Evolutionary conservation across 139 green algal species (phyloP).

Genomic region (Volvox reticuliferus): DNA sequence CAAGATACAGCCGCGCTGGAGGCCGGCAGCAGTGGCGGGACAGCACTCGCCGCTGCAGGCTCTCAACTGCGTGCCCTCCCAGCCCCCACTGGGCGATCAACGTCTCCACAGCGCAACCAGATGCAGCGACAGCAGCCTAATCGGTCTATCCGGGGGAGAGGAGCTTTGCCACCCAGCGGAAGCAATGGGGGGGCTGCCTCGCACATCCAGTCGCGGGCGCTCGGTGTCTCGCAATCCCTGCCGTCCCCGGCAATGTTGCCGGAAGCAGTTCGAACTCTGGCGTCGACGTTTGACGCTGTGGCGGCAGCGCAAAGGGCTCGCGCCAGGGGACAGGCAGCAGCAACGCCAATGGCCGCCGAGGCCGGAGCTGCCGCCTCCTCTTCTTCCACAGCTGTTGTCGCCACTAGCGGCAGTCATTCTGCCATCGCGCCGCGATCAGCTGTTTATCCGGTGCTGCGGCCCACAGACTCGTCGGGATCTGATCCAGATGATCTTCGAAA

Average conservation of each 20-base stretch:
- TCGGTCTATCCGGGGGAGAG: background rate
- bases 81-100: no score
- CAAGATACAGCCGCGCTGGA: no score
- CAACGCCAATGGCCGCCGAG: background rate
- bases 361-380: background rate
- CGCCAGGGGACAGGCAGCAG: background rate
- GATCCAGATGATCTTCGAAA: background rate
- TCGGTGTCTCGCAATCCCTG: background rate
- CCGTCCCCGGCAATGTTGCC: background rate
- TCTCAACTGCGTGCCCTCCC: no score
- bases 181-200: no score
- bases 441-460: background rate
- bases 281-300: conserved; percentile 8
- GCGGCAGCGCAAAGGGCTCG: background rate
- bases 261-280: background rate
- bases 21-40: no score
- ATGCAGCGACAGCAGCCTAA: no score
- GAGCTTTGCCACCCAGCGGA: background rate
- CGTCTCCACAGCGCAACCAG: no score
- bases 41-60: no score
- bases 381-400: background rate
- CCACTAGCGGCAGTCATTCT: background rate
- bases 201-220: background rate
- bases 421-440: background rate
- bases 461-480: conserved; percentile 1